Conservation (phyloP, 2,329 filamentous ascomycete species). For the Claviceps maximensis region DNA sequence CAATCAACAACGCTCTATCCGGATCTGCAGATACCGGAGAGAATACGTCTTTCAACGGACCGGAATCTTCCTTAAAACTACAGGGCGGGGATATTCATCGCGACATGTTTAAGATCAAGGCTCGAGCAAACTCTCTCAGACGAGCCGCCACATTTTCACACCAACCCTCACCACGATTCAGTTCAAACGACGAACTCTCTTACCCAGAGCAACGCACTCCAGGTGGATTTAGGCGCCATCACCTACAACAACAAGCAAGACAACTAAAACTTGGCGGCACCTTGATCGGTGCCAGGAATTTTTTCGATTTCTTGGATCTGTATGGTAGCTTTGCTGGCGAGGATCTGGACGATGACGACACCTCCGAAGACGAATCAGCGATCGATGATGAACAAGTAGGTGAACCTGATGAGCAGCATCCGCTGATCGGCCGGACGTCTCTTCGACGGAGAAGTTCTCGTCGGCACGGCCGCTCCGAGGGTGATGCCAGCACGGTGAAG, state of each 20-base stretch:
- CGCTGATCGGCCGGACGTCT: constrained; percentile 28
- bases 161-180: constrained; percentile 22
- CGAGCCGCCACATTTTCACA: constrained; percentile 57
- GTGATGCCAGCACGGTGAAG: constrained; percentile 55
- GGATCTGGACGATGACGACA: constrained; percentile 39
- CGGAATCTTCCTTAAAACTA: constrained; percentile 51
- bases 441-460: constrained; percentile 41
- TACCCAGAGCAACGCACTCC: constrained; percentile 29
- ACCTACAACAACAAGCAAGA: constrained; percentile 24
- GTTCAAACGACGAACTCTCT: constrained; percentile 17
- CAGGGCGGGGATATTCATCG: constrained; percentile 70
- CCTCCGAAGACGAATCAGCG: constrained; percentile 44
- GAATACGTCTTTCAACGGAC: constrained; percentile 23
- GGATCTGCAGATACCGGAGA: constrained; percentile 8
- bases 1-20: not conserved
- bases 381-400: constrained; percentile 29
- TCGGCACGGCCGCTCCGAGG: constrained; percentile 28
- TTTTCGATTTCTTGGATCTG: constrained; percentile 62
- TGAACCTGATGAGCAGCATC: constrained; percentile 38
- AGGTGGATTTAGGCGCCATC: constrained; percentile 34
- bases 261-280: constrained; percentile 21
- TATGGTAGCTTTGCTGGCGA: constrained; percentile 70
- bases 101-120: constrained; percentile 62
- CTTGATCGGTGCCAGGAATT: constrained; percentile 50
- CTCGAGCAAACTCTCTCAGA: constrained; percentile 34